Evolutionary conservation across 805 yeast genomes (phyloP), one percentile per base, ranked within the genome.

Genomic region (Yarrowia yakushimensis): DNA sequence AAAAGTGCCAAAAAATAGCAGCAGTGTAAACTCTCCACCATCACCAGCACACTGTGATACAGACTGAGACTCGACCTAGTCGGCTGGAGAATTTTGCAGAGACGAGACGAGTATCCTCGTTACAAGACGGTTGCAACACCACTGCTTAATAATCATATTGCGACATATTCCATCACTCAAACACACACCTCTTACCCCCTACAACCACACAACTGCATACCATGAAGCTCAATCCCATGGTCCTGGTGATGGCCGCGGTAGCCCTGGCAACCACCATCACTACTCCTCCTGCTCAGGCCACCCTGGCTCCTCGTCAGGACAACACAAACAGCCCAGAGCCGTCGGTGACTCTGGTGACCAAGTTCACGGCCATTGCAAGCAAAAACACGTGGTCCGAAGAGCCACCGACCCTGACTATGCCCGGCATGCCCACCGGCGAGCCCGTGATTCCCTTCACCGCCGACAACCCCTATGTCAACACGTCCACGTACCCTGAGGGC

Each of bases 381-480:
- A 52, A 52, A 52, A 52, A 52, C 43, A 52, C 59, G 33, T 52
- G 1, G 13, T 25, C 59, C 13, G 59, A 52, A 17, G 59, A 52
- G 33, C 59, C 59, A 36, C 59, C 59, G 28, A 52, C 59, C 25
- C 36, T 52, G 33, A 52, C 59, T 12, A 33, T 34, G 13, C 39
- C 43, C 3, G 42, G 43, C 3, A 33, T 52, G 43, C 59, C 59
- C 23, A 34, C 59, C 43, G n/a, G 25, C 4, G 30, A 34, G 7
- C 59, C 59, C 18, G 42, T 33, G 10, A 55, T 55, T 15, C 61
- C 61, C 22, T 27, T 28, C 37, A 55, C 48, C 11, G 48, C 20
- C 6, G 74, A 79, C 55, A 90, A 90, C 72, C 96, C 96, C 11
- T 85, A 80, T 68, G 77, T 90, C 18, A 73, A 80, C 67, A 73